Conservation (phyloP, 192 early-diverging fungal species). For the Coemansia asiatica region DNA sequence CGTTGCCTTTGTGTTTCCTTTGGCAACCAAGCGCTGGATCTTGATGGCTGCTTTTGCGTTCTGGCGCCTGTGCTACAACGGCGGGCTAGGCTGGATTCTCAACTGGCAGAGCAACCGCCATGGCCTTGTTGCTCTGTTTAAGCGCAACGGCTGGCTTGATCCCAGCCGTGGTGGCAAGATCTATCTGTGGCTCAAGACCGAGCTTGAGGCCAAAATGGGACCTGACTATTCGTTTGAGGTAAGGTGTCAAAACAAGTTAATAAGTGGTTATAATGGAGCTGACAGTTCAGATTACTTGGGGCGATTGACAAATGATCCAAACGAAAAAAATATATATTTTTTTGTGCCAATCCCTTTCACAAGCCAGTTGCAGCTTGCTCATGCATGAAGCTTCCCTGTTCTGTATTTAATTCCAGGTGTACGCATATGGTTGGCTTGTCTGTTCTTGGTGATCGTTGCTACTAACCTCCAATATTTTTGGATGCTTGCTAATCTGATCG, state of each 20-base stretch:
- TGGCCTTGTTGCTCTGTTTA: constrained; percentile 70
- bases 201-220: constrained; percentile 80
- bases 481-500: neutral
- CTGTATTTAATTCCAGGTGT: constrained; percentile 9
- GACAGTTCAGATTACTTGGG: too few relatives aligned
- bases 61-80: constrained; percentile 87
- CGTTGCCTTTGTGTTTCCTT: constrained; percentile 66
- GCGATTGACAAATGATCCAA: too few relatives aligned
- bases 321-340: neutral
- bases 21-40: constrained; percentile 56
- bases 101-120: constrained; percentile 76
- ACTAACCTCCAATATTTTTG: neutral
- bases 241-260: too few relatives aligned
- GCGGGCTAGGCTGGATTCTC: constrained; percentile 80
- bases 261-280: too few relatives aligned
- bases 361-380: constrained; percentile 10
- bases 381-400: neutral
- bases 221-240: constrained; percentile 74
- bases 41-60: constrained; percentile 78
- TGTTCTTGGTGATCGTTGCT: neutral
- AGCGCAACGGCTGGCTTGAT: constrained; percentile 69
- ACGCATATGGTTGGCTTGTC: constrained; percentile 10
- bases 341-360: constrained; percentile 22
- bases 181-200: constrained; percentile 62
- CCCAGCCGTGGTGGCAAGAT: constrained; percentile 55